Base-by-base conservation (phyloP, 139 green algal genomes). In the Chlamydomonas asymmetrica region DNA sequence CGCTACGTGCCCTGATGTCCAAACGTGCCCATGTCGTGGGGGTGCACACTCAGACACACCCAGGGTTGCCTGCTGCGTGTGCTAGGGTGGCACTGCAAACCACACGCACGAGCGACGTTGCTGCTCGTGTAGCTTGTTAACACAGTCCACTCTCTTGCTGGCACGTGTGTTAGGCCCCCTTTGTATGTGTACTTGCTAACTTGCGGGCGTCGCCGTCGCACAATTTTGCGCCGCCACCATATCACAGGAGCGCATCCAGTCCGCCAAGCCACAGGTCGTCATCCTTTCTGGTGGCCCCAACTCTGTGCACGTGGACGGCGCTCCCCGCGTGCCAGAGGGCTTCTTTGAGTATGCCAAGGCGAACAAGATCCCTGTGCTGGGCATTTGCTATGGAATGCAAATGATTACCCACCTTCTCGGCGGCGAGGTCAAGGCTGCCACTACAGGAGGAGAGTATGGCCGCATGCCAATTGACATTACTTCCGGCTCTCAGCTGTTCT, bases 361-460 rank as follows among this genome's bases (percentile, higher is more conserved):
- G 56, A 74, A 92, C 3, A 71, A 70, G 10, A 90, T 98, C 25
- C 88, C 93, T 0, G 90, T 99, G 37, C 89, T 99, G 31, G 96
- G 96, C 56, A 97, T 99, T 69, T 99, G 96, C 86, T 99, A 99
- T 73, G 96, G 95, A 40, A 98, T 98, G 95, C 83, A 82, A 71
- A 72, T 87, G 72, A 87, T 87, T 34, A 83, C 81, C 0, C 73
- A 84, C 50, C 50, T 83, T 54, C 73, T 97, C 32, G 95, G 95
- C 52, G 95, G 95, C 48, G 75, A 92, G 62, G 94, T 98, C 22
- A 82, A 92, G 71, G 35, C 71, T 6, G 92, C 84, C 29, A 69
- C 76, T 18, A 81, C 71, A n/a, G 91, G 90, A 37, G 91, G 92
- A n/a, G 97, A 99, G 85, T 99, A 99, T 70, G 97, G 97, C 20